Conservation (phyloP, 495 filamentous ascomycete genomes). For the Bombardia bombarda region DNA sequence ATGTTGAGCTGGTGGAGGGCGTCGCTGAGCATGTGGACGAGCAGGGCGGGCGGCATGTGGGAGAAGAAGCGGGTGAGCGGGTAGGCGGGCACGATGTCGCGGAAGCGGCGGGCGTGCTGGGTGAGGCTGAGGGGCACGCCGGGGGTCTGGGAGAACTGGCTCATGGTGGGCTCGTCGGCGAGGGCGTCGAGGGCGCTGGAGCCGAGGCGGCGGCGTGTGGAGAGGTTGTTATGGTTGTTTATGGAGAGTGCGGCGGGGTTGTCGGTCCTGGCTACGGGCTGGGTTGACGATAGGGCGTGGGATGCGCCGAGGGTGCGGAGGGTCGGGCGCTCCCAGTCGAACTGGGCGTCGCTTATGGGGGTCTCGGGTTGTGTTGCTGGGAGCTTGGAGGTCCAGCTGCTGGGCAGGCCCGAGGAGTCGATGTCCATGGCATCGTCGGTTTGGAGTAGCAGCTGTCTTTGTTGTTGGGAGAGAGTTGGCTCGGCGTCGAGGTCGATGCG, state of each 20-base stretch:
- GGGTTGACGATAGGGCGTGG: conserved; percentile 50
- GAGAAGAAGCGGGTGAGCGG: conserved; percentile 89
- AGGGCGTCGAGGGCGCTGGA: conserved; percentile 51
- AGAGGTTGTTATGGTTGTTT: too few species aligned
- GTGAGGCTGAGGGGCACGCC: conserved; percentile 74
- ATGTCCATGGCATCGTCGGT: conserved; percentile 51
- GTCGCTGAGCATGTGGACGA: conserved; percentile 72
- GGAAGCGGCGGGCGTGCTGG: conserved; percentile 79
- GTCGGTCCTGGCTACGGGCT: conserved; percentile 34
- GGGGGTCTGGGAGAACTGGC: conserved; percentile 78
- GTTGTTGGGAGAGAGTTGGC: conserved; percentile 44
- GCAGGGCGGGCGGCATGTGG: conserved; percentile 62
- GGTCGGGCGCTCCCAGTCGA: conserved; percentile 67
- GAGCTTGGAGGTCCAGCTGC: conserved; percentile 21
- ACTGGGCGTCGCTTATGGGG: conserved; percentile 54
- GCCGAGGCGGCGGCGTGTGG: neutral
- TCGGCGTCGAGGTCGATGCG: conserved; percentile 79
- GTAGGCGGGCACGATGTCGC: conserved; percentile 74
- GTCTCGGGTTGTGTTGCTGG: conserved; percentile 77
- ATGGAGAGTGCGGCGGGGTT: conserved; percentile 15
- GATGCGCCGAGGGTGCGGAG: conserved; percentile 33
- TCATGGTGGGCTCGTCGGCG: conserved; percentile 83
- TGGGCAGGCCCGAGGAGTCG: conserved; percentile 29
- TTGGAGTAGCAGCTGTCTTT: neutral
- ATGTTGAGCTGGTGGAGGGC: conserved; percentile 78